Evolutionary conservation across 2,329 filamentous ascomycete species (phyloP), one percentile per base, ranked within the genome.

Genomic region (Botrytis deweyae): DNA sequence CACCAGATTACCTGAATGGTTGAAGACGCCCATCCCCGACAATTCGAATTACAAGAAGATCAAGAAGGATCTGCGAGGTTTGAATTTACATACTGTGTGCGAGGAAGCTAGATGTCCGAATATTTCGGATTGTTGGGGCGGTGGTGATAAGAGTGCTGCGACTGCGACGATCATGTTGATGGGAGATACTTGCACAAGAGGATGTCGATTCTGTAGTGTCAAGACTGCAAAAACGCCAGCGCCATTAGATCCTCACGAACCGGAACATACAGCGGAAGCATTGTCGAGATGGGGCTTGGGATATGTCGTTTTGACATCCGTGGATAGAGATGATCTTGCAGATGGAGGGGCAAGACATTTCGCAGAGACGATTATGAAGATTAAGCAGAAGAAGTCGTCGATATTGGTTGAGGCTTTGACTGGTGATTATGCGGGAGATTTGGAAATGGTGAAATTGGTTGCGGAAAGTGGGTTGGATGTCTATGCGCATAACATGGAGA

Each of bases 91-190:
- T 83, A 99, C 96, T 7, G 96, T 99, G 25, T 99, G 96, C 83
- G 96, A 99, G 84, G 96, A 99, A 85, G 96, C 96, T 1, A 90
- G 94, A 77, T 99, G 96, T 83, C 96, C 96, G 75, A 99, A 99
- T 83, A 97, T 99, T 75, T 94, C 92, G 76, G 95, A 98, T 82
- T 99, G 96, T 86, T 99, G 96, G 96, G 96, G 96, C 75, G 96
- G 96, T 49, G 90, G 87, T 81, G 90, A 92, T 82, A 97, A 97
- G 85, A 91, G 90, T 77, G 92, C 94, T 40, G 96, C 96, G 7
- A 99, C 96, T 46, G 96, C 96, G 3, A 99, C 96, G 18, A 98
- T 99, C 83, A 99, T 99, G 96, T 86, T 99, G 66, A 98, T 98
- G 95, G 96, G 96, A 77, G 96, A 99, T 83, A 98, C 95, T 14